Percentiles rank a stretch among this genome's conserved stretches.
Evolutionary conservation across 2,329 filamentous ascomycete genomes (phyloP).

Genomic region (Ilyonectria robusta): DNA sequence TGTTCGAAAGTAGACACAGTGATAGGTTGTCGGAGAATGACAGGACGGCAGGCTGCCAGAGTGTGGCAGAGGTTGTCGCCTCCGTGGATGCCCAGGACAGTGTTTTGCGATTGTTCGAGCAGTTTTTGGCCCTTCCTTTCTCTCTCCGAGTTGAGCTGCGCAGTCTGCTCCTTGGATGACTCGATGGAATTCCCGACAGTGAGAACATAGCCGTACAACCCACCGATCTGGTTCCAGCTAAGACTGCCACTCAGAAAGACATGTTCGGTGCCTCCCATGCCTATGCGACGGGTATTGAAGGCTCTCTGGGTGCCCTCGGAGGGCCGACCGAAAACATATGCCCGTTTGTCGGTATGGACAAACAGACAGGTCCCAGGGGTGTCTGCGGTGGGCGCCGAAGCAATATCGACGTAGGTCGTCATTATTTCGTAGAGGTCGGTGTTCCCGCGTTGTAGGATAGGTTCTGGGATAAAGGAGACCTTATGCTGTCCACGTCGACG

Average conservation of each 20-base stretch:
- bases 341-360: slow-evolving; percentile 84
- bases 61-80: slow-evolving; percentile 84
- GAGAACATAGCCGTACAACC: slow-evolving; percentile 87
- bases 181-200: slow-evolving; percentile 81
- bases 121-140: slow-evolving; percentile 55
- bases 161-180: slow-evolving; percentile 58
- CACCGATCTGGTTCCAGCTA: slow-evolving; percentile 83
- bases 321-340: slow-evolving; percentile 88
- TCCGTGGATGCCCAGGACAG: slow-evolving; percentile 78
- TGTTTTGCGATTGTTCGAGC: slow-evolving; percentile 41
- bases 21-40: slow-evolving; percentile 88
- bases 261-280: slow-evolving; percentile 77
- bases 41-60: slow-evolving; percentile 85
- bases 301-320: slow-evolving; percentile 89
- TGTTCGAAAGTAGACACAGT: slow-evolving; percentile 81
- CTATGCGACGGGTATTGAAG: slow-evolving; percentile 76
- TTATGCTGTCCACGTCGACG: background rate
- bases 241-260: slow-evolving; percentile 87
- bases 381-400: slow-evolving; percentile 89
- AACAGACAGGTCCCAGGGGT: slow-evolving; percentile 84
- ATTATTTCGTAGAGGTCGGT: slow-evolving; percentile 60
- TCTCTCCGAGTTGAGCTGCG: slow-evolving; percentile 57
- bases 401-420: slow-evolving; percentile 81
- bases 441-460: background rate
- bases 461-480: background rate